Conservation (phyloP, 345 rosid species). For the Arabidopsis suecica region DNA sequence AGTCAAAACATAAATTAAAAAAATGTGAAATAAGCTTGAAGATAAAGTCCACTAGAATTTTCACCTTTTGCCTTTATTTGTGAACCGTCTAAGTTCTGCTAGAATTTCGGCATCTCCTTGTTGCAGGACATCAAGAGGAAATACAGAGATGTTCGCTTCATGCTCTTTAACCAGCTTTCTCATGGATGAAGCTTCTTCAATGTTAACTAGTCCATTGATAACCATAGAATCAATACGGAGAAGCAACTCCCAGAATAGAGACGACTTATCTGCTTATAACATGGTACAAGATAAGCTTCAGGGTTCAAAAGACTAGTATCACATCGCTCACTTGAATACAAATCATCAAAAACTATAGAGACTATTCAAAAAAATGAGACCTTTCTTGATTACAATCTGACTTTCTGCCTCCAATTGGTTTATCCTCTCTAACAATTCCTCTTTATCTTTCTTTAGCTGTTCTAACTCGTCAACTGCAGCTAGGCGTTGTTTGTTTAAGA, state of each 20-base stretch:
- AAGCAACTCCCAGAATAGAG: constrained; percentile 68
- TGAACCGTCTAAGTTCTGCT: constrained; percentile 62
- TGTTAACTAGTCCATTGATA: constrained; percentile 57
- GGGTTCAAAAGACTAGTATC: no score
- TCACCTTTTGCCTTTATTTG: constrained; percentile 60
- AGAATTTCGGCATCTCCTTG: constrained; percentile 65
- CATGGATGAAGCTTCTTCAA: constrained; percentile 66
- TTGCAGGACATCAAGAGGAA: constrained; percentile 51
- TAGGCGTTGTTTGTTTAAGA: constrained; percentile 70
- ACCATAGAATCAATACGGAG: constrained; percentile 82
- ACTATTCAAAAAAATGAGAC: constrained; percentile 31
- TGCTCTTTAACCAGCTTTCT: constrained; percentile 58
- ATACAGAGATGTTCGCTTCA: constrained; percentile 56
- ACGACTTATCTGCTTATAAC: constrained; percentile 56
- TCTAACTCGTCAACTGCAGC: constrained; percentile 67
- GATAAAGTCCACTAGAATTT: not conserved
- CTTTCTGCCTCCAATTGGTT: constrained; percentile 54
- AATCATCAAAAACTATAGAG: not conserved
- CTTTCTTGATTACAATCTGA: constrained; percentile 47
- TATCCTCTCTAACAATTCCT: constrained; percentile 57
- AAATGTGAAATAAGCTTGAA: not conserved
- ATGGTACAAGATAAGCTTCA: not conserved
- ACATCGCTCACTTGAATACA: not conserved
- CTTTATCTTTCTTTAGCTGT: constrained; percentile 57
- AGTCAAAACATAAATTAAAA: not conserved